Percentiles rank a stretch among this genome's conserved stretches.
Conservation (phyloP, 495 filamentous ascomycete species). For the Penicillium coffeae region DNA sequence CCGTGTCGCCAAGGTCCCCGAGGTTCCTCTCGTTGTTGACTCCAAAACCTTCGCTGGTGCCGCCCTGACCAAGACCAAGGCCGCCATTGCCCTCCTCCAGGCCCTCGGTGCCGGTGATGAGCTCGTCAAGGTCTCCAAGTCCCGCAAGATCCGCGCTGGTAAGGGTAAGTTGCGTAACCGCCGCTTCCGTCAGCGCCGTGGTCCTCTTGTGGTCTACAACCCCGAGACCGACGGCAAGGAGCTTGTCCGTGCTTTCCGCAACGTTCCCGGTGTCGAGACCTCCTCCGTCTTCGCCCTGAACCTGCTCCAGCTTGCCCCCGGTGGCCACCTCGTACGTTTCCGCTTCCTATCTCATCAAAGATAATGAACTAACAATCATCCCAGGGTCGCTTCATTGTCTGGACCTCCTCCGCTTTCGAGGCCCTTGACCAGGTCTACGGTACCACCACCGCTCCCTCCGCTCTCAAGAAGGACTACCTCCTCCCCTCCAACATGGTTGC, state of each 20-base stretch:
- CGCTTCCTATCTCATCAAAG: too few relatives aligned
- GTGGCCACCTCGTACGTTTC: constrained; percentile 98
- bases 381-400: constrained; percentile 98
- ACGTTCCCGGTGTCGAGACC: constrained; percentile 97
- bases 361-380: too few relatives aligned
- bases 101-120: constrained; percentile 86
- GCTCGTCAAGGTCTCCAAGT: constrained; percentile 87
- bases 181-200: constrained; percentile 94
- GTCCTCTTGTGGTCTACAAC: constrained; percentile 94
- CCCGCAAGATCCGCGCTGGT: constrained; percentile 90
- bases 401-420: constrained; percentile 94
- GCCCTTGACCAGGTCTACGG: constrained; percentile 96
- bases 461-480: constrained; percentile 97
- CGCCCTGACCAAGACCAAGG: constrained; percentile 81
- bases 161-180: constrained; percentile 97
- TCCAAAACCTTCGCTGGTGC: constrained; percentile 76
- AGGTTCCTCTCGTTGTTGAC: constrained; percentile 94
- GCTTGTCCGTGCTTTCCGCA: constrained; percentile 89
- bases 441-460: constrained; percentile 74
- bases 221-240: constrained; percentile 89
- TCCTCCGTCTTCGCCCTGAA: constrained; percentile 91
- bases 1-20: constrained; percentile 84
- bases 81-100: constrained; percentile 80
- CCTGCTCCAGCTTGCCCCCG: constrained; percentile 97
- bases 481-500: constrained; percentile 82